Percentiles rank a stretch among this genome's conserved stretches.
These are phyloP conservation scores for Basipetospora chlamydospora DNA, from an alignment of 2,329 filamentous ascomycete species.

Conservation along the genomic window DNA sequence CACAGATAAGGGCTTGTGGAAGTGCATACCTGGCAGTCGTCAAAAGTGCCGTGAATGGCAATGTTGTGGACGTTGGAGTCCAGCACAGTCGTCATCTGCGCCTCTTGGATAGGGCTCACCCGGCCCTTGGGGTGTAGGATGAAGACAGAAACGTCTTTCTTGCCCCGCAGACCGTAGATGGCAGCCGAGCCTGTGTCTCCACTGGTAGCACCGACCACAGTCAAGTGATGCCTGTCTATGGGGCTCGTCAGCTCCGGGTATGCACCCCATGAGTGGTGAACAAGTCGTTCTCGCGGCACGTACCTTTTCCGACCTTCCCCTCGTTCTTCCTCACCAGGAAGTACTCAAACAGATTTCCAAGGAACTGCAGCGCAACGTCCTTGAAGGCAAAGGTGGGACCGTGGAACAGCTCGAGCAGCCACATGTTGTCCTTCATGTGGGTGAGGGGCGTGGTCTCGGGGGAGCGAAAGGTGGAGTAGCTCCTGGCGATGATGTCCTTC, in stretches of 20 bases:
- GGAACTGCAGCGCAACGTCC: conserved; percentile 71
- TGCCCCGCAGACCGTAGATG: conserved; percentile 86
- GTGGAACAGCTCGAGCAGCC: conserved; percentile 90
- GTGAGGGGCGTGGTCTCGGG: conserved; percentile 66
- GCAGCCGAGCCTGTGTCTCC: conserved; percentile 88
- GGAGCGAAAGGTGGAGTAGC: conserved; percentile 79
- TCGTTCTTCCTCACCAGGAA: conserved; percentile 62
- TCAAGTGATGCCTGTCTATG: conserved; percentile 60
- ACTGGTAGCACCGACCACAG: conserved; percentile 74
- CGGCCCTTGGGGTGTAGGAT: conserved; percentile 88
- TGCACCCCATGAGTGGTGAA: neutral
- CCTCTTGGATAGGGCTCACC: conserved; percentile 83
- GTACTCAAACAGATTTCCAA: conserved; percentile 93
- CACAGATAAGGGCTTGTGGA: neutral
- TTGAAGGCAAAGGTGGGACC: conserved; percentile 94
- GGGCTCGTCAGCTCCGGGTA: conserved; percentile 10
- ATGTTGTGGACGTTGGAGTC: conserved; percentile 90
- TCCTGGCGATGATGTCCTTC: conserved; percentile 66
- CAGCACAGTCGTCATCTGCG: conserved; percentile 89
- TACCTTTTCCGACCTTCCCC: conserved; percentile 46
- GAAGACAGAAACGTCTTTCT: conserved; percentile 94
- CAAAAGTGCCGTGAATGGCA: conserved; percentile 79
- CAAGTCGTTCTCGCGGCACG: conserved; percentile 8
- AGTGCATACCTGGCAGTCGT: conserved; percentile 67
- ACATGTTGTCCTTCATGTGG: conserved; percentile 56